Evolutionary conservation across 2,329 filamentous ascomycete genomes (phyloP).

Genomic region (Pezicula rhizophila): DNA sequence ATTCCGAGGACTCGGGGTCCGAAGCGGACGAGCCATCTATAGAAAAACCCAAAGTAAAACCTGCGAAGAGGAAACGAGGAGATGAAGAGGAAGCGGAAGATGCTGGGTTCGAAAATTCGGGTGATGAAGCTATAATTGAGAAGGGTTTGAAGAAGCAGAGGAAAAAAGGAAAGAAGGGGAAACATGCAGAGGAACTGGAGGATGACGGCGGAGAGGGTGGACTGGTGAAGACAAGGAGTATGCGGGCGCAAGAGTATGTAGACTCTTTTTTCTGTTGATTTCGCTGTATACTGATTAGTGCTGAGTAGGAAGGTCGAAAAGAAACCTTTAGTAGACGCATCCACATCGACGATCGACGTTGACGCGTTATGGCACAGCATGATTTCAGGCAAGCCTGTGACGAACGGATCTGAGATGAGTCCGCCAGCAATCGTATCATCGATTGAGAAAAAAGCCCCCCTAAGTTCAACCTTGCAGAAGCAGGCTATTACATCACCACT

Average conservation of each 20-base stretch:
- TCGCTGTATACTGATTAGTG: constrained; percentile 2
- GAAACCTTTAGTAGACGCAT: constrained; percentile 19
- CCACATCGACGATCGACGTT: constrained; percentile 57
- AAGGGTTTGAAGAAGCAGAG: constrained; percentile 48
- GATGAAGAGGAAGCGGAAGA: constrained; percentile 33
- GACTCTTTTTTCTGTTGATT: background rate
- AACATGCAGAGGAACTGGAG: constrained; percentile 39
- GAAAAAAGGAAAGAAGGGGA: constrained; percentile 34
- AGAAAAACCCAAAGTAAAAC: constrained; percentile 14
- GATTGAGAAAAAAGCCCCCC: background rate
- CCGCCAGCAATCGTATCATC: background rate
- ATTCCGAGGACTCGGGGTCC: constrained; percentile 42
- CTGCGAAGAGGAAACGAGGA: constrained; percentile 26
- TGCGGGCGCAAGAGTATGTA: constrained; percentile 59
- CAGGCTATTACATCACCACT: background rate
- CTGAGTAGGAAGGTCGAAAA: constrained; percentile 18
- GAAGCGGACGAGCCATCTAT: constrained; percentile 29
- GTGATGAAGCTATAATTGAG: constrained; percentile 65
- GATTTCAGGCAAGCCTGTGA: constrained; percentile 37
- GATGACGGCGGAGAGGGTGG: constrained; percentile 60
- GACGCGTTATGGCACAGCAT: constrained; percentile 66
- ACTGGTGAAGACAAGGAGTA: constrained; percentile 66
- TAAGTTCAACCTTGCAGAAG: constrained; percentile 1
- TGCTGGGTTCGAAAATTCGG: constrained; percentile 58
- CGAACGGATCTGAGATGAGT: constrained; percentile 1